Percentiles rank a stretch among this genome's conserved stretches.
These are phyloP conservation scores for Panaeolus papilionaceus DNA, from an alignment of 768 basidiomycete species.

Conservation along the genomic window DNA sequence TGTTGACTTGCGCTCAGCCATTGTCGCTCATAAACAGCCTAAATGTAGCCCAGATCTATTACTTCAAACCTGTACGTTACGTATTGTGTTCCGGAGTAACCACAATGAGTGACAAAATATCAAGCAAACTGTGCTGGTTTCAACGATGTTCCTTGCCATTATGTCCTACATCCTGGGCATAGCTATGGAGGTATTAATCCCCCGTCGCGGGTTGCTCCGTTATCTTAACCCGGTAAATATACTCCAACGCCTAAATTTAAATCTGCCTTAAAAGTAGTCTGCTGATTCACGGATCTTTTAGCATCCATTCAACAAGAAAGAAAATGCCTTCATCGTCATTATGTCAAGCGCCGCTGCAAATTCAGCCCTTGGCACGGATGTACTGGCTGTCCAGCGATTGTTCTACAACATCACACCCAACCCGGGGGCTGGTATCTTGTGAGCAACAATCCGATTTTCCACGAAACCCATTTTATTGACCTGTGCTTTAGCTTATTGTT, in stretches of 20 bases:
- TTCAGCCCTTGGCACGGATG: slow-evolving; percentile 58
- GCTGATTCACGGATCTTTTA: slow-evolving; percentile 25
- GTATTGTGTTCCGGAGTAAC: slow-evolving; percentile 12
- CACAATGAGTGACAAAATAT: slow-evolving; percentile 1
- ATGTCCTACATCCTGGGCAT: slow-evolving; percentile 57
- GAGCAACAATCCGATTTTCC: slow-evolving; percentile 13
- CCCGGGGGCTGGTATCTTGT: slow-evolving; percentile 50
- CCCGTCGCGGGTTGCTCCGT: slow-evolving; percentile 48
- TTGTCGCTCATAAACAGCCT: neutral
- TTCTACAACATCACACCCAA: slow-evolving; percentile 61
- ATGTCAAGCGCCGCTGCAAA: slow-evolving; percentile 63
- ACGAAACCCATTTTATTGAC: neutral
- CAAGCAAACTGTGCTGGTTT: slow-evolving; percentile 58
- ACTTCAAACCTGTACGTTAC: slow-evolving; percentile 60
- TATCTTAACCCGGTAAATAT: slow-evolving; percentile 58
- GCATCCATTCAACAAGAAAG: slow-evolving; percentile 66
- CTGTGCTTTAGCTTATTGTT: slow-evolving; percentile 36
- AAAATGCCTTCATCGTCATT: slow-evolving; percentile 63
- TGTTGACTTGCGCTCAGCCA: neutral
- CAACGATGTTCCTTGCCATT: slow-evolving; percentile 59
- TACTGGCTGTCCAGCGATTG: slow-evolving; percentile 58
- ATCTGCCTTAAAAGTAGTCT: slow-evolving; percentile 15
- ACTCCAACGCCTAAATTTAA: neutral
- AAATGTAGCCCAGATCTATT: slow-evolving; percentile 58
- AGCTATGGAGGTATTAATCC: slow-evolving; percentile 51